Conservation (phyloP, 768 basidiomycete genomes). For the Boletus subcaerulescens region DNA sequence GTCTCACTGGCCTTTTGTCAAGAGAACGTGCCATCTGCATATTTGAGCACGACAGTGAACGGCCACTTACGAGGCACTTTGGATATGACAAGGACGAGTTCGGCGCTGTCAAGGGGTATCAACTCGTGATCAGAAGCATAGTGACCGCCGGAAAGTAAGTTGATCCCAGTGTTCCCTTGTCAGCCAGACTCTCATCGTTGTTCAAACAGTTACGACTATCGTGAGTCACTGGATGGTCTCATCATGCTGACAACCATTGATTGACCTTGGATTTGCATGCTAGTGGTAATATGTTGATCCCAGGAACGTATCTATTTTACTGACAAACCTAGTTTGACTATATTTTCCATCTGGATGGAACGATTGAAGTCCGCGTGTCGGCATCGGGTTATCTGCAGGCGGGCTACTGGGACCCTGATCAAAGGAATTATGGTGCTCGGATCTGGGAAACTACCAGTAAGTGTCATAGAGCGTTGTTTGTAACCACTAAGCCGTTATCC, state of each 20-base stretch:
- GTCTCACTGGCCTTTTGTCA: constrained; percentile 40
- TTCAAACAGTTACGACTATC: constrained; percentile 51
- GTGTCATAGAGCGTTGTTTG: constrained; percentile 14
- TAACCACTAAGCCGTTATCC: not conserved
- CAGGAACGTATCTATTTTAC: not conserved
- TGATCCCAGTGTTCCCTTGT: not conserved
- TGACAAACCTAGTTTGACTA: constrained; percentile 53
- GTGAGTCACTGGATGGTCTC: constrained; percentile 32
- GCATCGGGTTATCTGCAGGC: constrained; percentile 71
- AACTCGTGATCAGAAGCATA: constrained; percentile 53
- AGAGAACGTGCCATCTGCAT: constrained; percentile 59
- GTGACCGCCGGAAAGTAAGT: constrained; percentile 64
- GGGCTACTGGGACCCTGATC: constrained; percentile 51
- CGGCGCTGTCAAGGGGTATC: constrained; percentile 59
- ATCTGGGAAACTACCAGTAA: constrained; percentile 56
- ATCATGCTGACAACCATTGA: not conserved
- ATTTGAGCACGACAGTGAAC: constrained; percentile 59
- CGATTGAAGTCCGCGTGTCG: constrained; percentile 63
- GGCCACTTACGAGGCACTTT: constrained; percentile 56
- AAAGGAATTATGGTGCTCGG: constrained; percentile 50
- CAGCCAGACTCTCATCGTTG: not conserved
- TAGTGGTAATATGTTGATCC: constrained; percentile 30
- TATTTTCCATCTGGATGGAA: constrained; percentile 63
- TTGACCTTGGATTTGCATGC: not conserved
- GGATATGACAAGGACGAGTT: constrained; percentile 54